Percentiles rank a stretch among this genome's conserved stretches.
phyloP scores from a whole-genome alignment of 2,329 filamentous ascomycete genomes.

The Hypoxylon sp. region DNA sequence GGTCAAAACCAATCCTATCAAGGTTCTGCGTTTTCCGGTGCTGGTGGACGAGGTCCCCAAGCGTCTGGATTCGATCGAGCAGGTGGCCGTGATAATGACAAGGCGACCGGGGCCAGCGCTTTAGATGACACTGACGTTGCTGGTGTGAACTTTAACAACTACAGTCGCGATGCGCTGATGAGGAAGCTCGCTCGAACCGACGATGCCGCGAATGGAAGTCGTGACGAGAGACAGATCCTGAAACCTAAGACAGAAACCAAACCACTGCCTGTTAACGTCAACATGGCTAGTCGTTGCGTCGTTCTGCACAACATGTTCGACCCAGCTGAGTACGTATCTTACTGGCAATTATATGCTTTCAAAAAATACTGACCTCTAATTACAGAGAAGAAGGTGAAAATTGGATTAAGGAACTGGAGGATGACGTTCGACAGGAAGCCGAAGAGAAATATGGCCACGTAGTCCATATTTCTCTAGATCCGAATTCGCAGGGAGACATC shows the following conservation, averaged over 20 bases:
- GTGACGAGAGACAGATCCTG: constrained; percentile 77
- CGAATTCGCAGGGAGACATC: constrained; percentile 94
- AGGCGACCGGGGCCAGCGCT: constrained; percentile 90
- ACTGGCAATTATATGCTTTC: background rate
- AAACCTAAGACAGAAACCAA: constrained; percentile 85
- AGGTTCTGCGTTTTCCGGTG: constrained; percentile 91
- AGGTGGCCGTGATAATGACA: constrained; percentile 88
- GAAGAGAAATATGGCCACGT: constrained; percentile 96
- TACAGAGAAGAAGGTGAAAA: constrained; percentile 83
- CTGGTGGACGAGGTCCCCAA: constrained; percentile 87
- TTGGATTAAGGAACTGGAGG: constrained; percentile 94
- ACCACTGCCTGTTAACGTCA: constrained; percentile 85
- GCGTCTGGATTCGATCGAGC: constrained; percentile 91
- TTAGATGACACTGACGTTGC: constrained; percentile 97
- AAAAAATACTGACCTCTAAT: constrained; percentile 52
- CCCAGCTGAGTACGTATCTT: constrained; percentile 80
- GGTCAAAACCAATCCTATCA: constrained; percentile 83
- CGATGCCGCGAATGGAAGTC: constrained; percentile 74
- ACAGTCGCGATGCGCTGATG: constrained; percentile 98
- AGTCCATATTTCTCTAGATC: constrained; percentile 95
- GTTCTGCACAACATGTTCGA: constrained; percentile 97
- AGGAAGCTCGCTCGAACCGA: constrained; percentile 97
- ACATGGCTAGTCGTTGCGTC: constrained; percentile 93
- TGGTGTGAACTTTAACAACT: constrained; percentile 99
- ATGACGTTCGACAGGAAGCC: constrained; percentile 92